phyloP scores from a whole-genome alignment of 2,329 filamentous ascomycete genomes.

The Trichoderma endophyticum region DNA sequence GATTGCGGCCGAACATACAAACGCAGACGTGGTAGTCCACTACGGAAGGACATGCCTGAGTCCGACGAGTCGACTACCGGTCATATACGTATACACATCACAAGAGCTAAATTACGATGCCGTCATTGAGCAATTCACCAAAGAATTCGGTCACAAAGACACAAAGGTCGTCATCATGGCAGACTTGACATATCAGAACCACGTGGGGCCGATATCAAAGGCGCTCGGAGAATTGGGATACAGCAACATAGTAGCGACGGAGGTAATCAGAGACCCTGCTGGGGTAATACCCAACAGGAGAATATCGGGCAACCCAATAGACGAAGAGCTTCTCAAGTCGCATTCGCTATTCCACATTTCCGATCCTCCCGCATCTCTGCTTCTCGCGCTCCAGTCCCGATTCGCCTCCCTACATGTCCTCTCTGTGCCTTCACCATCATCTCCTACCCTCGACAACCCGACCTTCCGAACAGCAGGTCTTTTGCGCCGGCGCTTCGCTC shows the following conservation, averaged over 20 bases:
- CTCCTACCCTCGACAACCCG: slow-evolving; percentile 46
- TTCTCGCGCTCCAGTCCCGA: slow-evolving; percentile 82
- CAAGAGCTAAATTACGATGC: slow-evolving; percentile 62
- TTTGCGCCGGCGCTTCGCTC: slow-evolving; percentile 82
- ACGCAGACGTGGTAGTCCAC: slow-evolving; percentile 88
- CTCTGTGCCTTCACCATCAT: slow-evolving; percentile 56
- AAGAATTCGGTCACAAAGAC: slow-evolving; percentile 62
- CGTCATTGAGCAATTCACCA: slow-evolving; percentile 58
- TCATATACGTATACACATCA: slow-evolving; percentile 85
- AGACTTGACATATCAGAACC: slow-evolving; percentile 80
- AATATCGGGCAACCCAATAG: slow-evolving; percentile 46
- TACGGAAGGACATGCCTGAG: slow-evolving; percentile 92
- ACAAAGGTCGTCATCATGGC: slow-evolving; percentile 77
- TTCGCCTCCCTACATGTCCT: slow-evolving; percentile 77
- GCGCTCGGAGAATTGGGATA: slow-evolving; percentile 65
- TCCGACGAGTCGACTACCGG: slow-evolving; percentile 80
- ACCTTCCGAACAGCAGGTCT: slow-evolving; percentile 48
- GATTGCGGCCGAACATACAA: slow-evolving; percentile 88
- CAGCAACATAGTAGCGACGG: slow-evolving; percentile 62
- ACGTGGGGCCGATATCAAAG: slow-evolving; percentile 59
- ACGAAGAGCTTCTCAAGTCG: slow-evolving; percentile 51
- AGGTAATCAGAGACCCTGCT: slow-evolving; percentile 72
- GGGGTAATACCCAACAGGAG: slow-evolving; percentile 82
- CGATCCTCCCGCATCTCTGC: slow-evolving; percentile 73
- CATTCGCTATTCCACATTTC: slow-evolving; percentile 84